A percentile compares a stretch with the other conserved stretches of the same genome.
phyloP scores from a whole-genome alignment of 345 rosid genomes.

The Nasturtium officinale region DNA sequence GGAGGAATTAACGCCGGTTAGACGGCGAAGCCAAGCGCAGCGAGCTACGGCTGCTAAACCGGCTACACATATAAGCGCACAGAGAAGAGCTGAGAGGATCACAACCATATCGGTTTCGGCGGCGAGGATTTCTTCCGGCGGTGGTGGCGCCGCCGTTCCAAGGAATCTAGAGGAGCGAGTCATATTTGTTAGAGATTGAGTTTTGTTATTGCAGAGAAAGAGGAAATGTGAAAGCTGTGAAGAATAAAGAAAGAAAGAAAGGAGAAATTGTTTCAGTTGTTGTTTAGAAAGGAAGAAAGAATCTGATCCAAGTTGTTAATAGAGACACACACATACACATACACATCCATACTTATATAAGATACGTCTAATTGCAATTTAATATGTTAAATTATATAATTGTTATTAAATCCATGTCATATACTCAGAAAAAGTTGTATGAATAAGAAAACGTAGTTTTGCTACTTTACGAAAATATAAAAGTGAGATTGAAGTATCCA shows the following conservation, averaged over 20 bases:
- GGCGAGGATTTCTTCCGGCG: constrained; percentile 41
- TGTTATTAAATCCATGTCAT: constrained; percentile 24
- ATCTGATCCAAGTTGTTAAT: constrained; percentile 32
- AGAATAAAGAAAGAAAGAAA: not conserved
- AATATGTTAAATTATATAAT: not conserved
- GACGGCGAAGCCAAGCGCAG: constrained; percentile 68
- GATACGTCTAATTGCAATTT: constrained; percentile 21
- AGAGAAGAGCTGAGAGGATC: constrained; percentile 68
- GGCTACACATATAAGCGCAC: constrained; percentile 69
- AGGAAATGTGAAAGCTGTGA: constrained; percentile 19
- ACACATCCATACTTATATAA: constrained; percentile 36
- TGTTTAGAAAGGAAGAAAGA: constrained; percentile 22
- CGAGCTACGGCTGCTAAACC: constrained; percentile 73
- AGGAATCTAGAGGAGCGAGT: constrained; percentile 50
- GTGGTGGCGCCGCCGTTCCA: constrained; percentile 46
- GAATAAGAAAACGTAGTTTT: constrained; percentile 15
- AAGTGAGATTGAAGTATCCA: constrained; percentile 33
- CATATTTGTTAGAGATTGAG: constrained; percentile 25
- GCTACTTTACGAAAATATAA: constrained; percentile 17
- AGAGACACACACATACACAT: constrained; percentile 24
- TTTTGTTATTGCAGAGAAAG: not conserved
- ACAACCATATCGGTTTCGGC: constrained; percentile 71
- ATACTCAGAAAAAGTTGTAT: constrained; percentile 12
- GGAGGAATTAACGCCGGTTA: constrained; percentile 31
- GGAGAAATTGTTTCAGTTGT: not conserved